Base-by-base conservation (phyloP, 208 protist genomes). In the Histomonas meleagridis region DNA sequence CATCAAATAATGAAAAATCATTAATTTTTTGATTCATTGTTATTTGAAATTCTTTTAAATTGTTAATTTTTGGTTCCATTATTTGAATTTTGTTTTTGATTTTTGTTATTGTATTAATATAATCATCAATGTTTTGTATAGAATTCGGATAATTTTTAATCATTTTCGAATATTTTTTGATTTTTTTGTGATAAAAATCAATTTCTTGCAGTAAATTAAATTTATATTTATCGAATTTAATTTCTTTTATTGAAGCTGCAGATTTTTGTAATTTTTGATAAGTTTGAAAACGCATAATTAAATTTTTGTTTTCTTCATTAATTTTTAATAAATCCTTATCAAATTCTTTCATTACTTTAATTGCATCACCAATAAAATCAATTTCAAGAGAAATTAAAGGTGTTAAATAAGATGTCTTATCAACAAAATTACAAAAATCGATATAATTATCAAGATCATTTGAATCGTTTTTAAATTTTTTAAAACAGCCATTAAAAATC, bases 251-350 rank as follows among this genome's bases (percentile, higher is more conserved):
- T 43, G 32, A 16, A 72, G 40, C 65, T 43, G 65, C 65, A 43
- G 32, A 26, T 72, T 72, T 72, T 26, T 72, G 40, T 4, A 32
- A 26, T 72, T 72, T 72, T 32, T 72, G 32, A 32, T 43, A 72
- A 14, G 65, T 5, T 18, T 72, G 21, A 43, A 72, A 72, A n/a
- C 32, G 32, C 65, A 72, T 72, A 26, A 28, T 72, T 26, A 72
- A 72, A 43, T 72, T 26, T 72, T 65, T 65, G 18, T n/a, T 12
- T 10, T 65, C 60, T n/a, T n/a, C 16, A 5, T 65, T 65, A 57
- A 55, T 55, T 86, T 86, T 12, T 51, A 86, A 86, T 55, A n/a
- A 86, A 55, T 55, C 55, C 76, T 38, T 86, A n/a, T n/a, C n/a
- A n/a, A n/a, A n/a, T n/a, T n/a, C n/a, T n/a, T n/a, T n/a, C n/a